Percentiles rank a stretch among this genome's conserved stretches.
These are phyloP conservation scores for Glaciozyma antarctica DNA, from an alignment of 768 basidiomycete genomes.

Conservation along the genomic window DNA sequence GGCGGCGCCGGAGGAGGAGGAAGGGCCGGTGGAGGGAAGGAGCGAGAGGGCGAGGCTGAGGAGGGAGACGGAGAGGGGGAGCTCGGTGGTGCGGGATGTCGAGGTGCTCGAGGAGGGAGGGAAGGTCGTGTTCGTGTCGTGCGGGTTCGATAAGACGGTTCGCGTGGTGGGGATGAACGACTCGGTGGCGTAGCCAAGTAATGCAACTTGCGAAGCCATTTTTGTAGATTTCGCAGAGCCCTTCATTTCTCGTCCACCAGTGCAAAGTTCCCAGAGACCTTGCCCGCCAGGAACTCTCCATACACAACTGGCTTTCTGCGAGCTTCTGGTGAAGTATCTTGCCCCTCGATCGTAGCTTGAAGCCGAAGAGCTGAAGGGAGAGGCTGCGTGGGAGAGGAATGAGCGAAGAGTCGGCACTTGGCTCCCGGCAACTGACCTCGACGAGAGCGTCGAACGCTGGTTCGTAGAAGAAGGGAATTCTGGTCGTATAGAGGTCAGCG, in stretches of 20 bases:
- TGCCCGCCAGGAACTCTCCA: conserved; percentile 64
- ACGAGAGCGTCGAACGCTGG: conserved; percentile 70
- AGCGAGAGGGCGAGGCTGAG: conserved; percentile 23
- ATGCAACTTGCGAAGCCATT: not conserved
- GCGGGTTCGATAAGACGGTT: conserved; percentile 34
- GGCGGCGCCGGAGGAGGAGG: conserved; percentile 26
- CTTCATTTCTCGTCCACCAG: not conserved
- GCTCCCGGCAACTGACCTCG: conserved; percentile 20
- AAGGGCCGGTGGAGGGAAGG: not conserved
- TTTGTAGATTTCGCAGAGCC: too few species aligned
- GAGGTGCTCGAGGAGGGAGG: conserved; percentile 1
- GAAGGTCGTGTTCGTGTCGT: conserved; percentile 2
- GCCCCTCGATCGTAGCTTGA: conserved; percentile 35
- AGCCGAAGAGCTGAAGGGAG: conserved; percentile 51
- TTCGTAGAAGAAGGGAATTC: conserved; percentile 89
- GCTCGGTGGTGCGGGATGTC: conserved; percentile 29
- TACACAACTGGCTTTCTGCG: conserved; percentile 50
- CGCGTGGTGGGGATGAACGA: conserved; percentile 7
- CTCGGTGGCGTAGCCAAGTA: not conserved
- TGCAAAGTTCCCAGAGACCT: conserved; percentile 64
- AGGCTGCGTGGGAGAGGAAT: conserved; percentile 39
- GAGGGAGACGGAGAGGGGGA: conserved; percentile 30
- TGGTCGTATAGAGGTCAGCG: conserved; percentile 33
- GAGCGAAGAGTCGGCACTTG: not conserved
- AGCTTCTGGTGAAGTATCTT: conserved; percentile 23